Evolutionary conservation across 305 asterid species (phyloP).

Genomic region (Ajuga reptans): DNA sequence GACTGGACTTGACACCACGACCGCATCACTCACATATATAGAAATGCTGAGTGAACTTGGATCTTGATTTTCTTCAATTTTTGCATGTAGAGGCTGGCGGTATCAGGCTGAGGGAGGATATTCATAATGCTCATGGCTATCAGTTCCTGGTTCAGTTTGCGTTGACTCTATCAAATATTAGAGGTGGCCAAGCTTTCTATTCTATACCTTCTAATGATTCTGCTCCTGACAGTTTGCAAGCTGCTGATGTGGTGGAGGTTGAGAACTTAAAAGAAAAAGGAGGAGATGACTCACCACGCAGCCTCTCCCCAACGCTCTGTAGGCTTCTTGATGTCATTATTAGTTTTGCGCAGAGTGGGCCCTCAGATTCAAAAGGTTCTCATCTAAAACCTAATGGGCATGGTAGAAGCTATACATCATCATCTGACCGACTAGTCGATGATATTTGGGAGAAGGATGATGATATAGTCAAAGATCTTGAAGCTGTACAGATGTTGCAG

Average conservation of each 20-base stretch:
- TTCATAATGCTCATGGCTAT: constrained; percentile 98
- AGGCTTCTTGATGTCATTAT: constrained; percentile 89
- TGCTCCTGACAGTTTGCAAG: constrained; percentile 34
- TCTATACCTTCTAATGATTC: constrained; percentile 42
- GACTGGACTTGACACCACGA: neutral
- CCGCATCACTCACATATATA: neutral
- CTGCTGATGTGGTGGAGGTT: constrained; percentile 32
- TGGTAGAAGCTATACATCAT: constrained; percentile 60
- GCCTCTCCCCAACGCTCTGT: constrained; percentile 76
- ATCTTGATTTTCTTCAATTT: constrained; percentile 36
- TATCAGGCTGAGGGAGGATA: constrained; percentile 82
- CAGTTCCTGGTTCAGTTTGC: constrained; percentile 97
- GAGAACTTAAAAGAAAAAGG: constrained; percentile 30
- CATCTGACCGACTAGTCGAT: constrained; percentile 60
- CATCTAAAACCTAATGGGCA: constrained; percentile 55
- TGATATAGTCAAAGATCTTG: constrained; percentile 87
- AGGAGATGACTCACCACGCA: constrained; percentile 34
- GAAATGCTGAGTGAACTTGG: constrained; percentile 13
- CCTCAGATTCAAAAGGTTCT: constrained; percentile 48
- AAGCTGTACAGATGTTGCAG: constrained; percentile 95
- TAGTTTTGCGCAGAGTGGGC: constrained; percentile 77
- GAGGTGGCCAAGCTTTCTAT: constrained; percentile 39
- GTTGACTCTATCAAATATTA: constrained; percentile 59
- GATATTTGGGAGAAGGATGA: constrained; percentile 83
- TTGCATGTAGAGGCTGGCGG: constrained; percentile 85